A percentile compares a stretch with the other conserved stretches of the same genome.
phyloP scores from a whole-genome alignment of 495 filamentous ascomycete species.

The Cudoniella acicularis region DNA sequence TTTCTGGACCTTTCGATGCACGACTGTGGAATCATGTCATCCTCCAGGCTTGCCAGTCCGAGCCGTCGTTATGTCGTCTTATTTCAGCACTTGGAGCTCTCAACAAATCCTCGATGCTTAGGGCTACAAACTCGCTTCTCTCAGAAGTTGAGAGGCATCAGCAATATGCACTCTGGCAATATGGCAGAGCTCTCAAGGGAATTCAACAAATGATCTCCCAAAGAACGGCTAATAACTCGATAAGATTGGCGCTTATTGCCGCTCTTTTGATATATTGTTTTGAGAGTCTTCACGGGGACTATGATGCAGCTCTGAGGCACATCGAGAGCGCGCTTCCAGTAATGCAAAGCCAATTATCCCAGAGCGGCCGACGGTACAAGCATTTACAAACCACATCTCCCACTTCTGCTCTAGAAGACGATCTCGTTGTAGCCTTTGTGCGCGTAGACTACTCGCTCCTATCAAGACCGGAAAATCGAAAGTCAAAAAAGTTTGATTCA shows the following conservation, averaged over 20 bases:
- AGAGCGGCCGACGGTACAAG: neutral
- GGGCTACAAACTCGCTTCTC: neutral
- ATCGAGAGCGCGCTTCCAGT: neutral
- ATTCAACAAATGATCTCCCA: neutral
- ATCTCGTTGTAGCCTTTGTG: neutral
- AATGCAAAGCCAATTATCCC: neutral
- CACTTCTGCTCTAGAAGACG: neutral
- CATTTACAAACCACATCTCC: neutral
- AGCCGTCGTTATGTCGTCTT: neutral
- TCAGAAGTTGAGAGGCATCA: neutral
- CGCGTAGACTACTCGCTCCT: neutral
- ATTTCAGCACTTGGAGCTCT: neutral
- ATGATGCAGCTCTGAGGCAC: neutral
- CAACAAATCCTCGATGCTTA: neutral
- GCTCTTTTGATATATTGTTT: constrained; percentile 4
- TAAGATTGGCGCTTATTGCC: constrained; percentile 1
- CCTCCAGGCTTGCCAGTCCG: neutral
- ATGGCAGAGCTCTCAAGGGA: constrained; percentile 1
- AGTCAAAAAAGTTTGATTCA: neutral
- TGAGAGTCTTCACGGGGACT: constrained; percentile 8
- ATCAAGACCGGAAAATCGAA: neutral
- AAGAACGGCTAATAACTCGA: neutral
- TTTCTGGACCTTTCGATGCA: neutral
- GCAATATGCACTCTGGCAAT: constrained; percentile 7
- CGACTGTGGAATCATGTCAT: constrained; percentile 6